A percentile compares a stretch with the other conserved stretches of the same genome.
Conservation (phyloP, 176 grass and related monocot species). For the Eleusine indica region DNA sequence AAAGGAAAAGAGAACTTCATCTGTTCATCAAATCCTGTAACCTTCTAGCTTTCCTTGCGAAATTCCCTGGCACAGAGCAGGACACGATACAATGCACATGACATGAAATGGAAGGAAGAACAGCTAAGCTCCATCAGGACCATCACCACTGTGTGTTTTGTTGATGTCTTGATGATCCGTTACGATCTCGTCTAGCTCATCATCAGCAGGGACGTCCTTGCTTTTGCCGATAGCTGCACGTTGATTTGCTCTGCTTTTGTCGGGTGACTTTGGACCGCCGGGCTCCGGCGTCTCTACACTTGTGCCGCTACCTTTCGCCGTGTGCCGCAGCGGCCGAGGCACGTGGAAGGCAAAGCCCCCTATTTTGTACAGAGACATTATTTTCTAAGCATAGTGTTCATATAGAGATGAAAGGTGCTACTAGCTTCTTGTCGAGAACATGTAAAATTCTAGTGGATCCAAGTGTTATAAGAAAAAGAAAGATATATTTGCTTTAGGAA, state of each 20-base stretch:
- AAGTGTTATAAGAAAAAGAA: too few species aligned
- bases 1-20: not conserved
- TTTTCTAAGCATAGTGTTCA: too few species aligned
- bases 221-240: not conserved
- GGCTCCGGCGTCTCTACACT: not conserved
- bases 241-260: slow-evolving; percentile 6
- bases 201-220: not conserved
- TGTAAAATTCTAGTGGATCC: too few species aligned
- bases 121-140: not conserved
- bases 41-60: not conserved
- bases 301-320: not conserved
- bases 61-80: not conserved
- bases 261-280: not conserved
- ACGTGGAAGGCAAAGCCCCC: not conserved
- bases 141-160: not conserved
- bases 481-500: too few species aligned
- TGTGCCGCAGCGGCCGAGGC: not conserved
- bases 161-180: not conserved
- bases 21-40: not conserved
- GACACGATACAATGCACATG: not conserved
- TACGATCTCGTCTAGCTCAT: not conserved
- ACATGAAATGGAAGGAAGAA: not conserved
- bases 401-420: too few species aligned
- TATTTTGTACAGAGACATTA: too few species aligned
- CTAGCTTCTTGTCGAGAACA: too few species aligned